Percentiles rank a stretch among this genome's conserved stretches.
Evolutionary conservation across 23 red algal species (phyloP).

Genomic region (Gracilaria domingensis): DNA sequence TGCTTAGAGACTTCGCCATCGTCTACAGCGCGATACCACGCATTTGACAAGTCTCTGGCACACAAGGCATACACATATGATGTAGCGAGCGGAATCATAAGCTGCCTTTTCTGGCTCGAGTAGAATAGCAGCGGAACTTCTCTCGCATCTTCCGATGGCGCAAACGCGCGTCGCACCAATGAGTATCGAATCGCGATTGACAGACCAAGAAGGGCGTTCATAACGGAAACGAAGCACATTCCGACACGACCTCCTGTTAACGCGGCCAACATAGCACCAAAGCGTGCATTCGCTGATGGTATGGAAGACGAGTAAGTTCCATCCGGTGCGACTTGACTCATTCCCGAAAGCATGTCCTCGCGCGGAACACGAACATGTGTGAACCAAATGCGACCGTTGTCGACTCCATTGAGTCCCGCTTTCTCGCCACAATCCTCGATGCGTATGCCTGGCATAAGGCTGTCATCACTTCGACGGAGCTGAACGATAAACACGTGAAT

Average conservation of each 20-base stretch:
- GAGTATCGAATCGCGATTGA: slow-evolving; percentile 92
- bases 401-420: slow-evolving; percentile 94
- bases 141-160: slow-evolving; percentile 45
- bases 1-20: slow-evolving; percentile 63
- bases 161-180: slow-evolving; percentile 77
- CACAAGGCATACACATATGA: slow-evolving; percentile 67
- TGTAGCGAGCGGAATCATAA: slow-evolving; percentile 80
- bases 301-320: slow-evolving; percentile 80
- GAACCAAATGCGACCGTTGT: slow-evolving; percentile 99
- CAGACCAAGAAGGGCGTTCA: slow-evolving; percentile 75
- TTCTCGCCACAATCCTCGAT: slow-evolving; percentile 93
- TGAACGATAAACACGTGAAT: slow-evolving; percentile 94
- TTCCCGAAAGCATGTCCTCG: slow-evolving; percentile 69
- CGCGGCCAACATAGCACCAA: slow-evolving; percentile 87
- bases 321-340: slow-evolving; percentile 54
- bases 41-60: slow-evolving; percentile 47
- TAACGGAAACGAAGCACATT: slow-evolving; percentile 66
- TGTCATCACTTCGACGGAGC: slow-evolving; percentile 61
- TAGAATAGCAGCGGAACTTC: slow-evolving; percentile 84
- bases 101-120: slow-evolving; percentile 69
- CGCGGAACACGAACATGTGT: slow-evolving; percentile 77
- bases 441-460: slow-evolving; percentile 48
- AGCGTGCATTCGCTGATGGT: slow-evolving; percentile 79
- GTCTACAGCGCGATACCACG: slow-evolving; percentile 26
- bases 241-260: slow-evolving; percentile 94